Base-by-base conservation (phyloP, 2,329 filamentous ascomycete genomes). In the Madurella fahalii region DNA sequence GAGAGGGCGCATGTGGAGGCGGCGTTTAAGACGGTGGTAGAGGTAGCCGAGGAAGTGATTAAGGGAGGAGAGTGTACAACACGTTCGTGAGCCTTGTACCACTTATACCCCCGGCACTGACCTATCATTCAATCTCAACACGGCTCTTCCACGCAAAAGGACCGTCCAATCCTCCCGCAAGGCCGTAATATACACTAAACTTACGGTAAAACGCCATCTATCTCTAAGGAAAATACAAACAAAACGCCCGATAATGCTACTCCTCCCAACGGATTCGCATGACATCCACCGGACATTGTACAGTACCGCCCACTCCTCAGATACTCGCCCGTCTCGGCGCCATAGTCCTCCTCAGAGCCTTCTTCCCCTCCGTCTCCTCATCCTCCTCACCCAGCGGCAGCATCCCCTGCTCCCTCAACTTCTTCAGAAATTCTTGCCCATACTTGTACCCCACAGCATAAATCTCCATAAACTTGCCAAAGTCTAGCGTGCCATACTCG, bases 391-490 rank as follows among this genome's bases (percentile, higher is more conserved):
- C 78, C 44, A 88, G 64, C 20, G 82, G 82, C 62, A 99, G 72
- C 40, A 87, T 80, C 0, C 93, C 93, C 64, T 95, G 80, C 40
- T 89, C 88, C 67, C 85, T 85, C 68, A 97, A 74, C 63, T 85
- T 80, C 50, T 83, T 83, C 61, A 99, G 71, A 68, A 87, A 96
- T 51, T 90, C 83, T 69, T 87, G 86, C 4, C 91, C 94, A 67
- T 86, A 99, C 52, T 82, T 79, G 71, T 96, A 95, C 1, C 94
- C 95, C 11, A 96, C 80, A 62, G 87, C 80, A 66, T 95, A 96
- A 51, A 99, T 93, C 77, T 99, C 95, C 65, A 97, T 93, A 70
- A 99, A 99, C 71, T 95, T 96, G 58, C 85, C 89, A 75, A 99
- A 99, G 55, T 99, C 94, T 31, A 99, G 76, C 1, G 94, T 99